Base-by-base conservation (phyloP, 768 basidiomycete species). In the Hericium alpestre region DNA sequence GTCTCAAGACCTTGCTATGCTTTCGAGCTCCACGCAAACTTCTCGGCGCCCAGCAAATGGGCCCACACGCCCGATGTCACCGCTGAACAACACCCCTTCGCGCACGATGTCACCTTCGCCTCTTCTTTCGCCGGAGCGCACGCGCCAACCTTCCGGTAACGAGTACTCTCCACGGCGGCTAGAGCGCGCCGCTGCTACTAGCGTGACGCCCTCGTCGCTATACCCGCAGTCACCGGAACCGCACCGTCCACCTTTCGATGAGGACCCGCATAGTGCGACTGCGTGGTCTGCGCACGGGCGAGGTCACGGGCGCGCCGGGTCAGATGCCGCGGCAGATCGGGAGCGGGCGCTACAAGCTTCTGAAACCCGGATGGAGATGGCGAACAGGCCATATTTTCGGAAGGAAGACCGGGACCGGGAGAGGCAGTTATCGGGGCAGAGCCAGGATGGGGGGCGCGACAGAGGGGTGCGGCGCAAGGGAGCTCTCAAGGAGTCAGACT, bases 241-340 rank as follows among this genome's bases (percentile, higher is more conserved):
- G 39, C 38, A 50, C 46, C 57, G 61, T 37, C n/a, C 59, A 2
- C 48, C 50, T 13, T 39, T 59, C n/a, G 51, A 57, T 27, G 61
- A 62, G 27, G 60, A 64, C 22, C 23, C 22, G n/a, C 40, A 43
- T 4, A 46, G 27, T 10, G 11, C 47, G 9, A 53, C 76, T 40
- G 61, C 68, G 53, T 61, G 70, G 58, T 60, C 66, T 25, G 43
- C n/a, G 43, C 43, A 18, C 16, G 43, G 43, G 15, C 20, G 20
- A 9, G 43, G 43, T 16, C 79, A 80, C 62, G 63, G 66, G 48
- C 74, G 77, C 58, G 71, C 78, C 13, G 75, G 74, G 25, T 81
- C 82, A 2, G 81, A 83, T 67, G 75, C 77, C 20, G 76, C 72
- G 38, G 70, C 70, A 40, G 79, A 83, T 47, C 72, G 77, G 27